A percentile compares a stretch with the other conserved stretches of the same genome.
Evolutionary conservation across 495 filamentous ascomycete species (phyloP).

Genomic region (Tuber aestivum): DNA sequence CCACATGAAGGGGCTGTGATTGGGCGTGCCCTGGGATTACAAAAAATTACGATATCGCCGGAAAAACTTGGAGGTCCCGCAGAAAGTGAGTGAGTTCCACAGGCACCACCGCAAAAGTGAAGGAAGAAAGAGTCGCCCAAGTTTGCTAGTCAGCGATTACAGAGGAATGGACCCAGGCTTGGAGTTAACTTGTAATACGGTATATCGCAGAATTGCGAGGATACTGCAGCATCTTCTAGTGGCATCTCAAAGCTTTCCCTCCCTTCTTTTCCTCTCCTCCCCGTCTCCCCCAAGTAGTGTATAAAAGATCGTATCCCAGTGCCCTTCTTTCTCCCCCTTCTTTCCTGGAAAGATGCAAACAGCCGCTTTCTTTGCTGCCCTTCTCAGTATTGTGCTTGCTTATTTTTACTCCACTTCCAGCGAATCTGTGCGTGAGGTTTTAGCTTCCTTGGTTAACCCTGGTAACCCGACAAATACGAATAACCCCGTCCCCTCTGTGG

Average conservation of each 20-base stretch:
- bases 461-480: not conserved
- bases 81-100: not conserved
- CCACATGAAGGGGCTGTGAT: not conserved
- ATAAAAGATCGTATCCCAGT: conserved; percentile 7
- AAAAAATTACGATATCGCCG: not conserved
- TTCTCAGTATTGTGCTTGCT: not conserved
- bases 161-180: not conserved
- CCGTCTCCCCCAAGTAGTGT: conserved; percentile 1
- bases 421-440: not conserved
- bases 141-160: not conserved
- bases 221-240: not conserved
- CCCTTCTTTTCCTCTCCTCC: not conserved
- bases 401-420: conserved; percentile 8
- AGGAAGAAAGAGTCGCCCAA: too few species aligned
- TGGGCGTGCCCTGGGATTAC: not conserved
- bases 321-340: conserved; percentile 10
- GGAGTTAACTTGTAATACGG: not conserved
- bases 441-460: not conserved
- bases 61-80: not conserved
- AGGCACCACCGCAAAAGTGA: not conserved
- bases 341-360: conserved; percentile 9
- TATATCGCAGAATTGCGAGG: not conserved
- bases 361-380: conserved; percentile 6
- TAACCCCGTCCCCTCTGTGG: not conserved
- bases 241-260: conserved; percentile 5